Conservation (phyloP, 805 yeast species). For the Sugiyamaella floridensis region DNA sequence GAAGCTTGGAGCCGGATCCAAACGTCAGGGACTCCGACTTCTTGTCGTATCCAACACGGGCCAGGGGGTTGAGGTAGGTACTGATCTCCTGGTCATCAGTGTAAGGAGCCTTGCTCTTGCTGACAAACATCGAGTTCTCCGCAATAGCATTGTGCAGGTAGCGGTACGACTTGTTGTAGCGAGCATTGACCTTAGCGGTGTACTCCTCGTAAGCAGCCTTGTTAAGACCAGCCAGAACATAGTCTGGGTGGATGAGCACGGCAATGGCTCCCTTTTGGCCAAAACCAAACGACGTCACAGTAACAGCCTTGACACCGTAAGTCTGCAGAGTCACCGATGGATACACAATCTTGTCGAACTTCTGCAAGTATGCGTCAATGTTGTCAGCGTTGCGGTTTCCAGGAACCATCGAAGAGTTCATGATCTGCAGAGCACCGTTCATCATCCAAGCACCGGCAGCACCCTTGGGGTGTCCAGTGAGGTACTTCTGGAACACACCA, state of each 20-base stretch:
- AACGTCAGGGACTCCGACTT: constrained; percentile 30
- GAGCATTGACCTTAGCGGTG: constrained; percentile 57
- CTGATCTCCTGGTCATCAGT: constrained; percentile 76
- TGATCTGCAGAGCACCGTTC: constrained; percentile 93
- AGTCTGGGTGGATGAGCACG: constrained; percentile 84
- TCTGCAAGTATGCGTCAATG: constrained; percentile 74
- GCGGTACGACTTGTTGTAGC: constrained; percentile 87
- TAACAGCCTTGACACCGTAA: constrained; percentile 95
- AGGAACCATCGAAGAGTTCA: constrained; percentile 90
- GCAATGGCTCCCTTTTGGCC: constrained; percentile 99
- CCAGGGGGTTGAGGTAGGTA: constrained; percentile 95
- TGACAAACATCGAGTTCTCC: constrained; percentile 82
- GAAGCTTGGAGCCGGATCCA: constrained; percentile 21
- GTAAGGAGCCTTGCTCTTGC: constrained; percentile 93
- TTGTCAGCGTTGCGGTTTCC: constrained; percentile 99
- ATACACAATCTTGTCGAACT: constrained; percentile 82
- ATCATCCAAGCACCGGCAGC: constrained; percentile 99
- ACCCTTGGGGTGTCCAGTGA: constrained; percentile 99
- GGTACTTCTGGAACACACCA: constrained; percentile 97
- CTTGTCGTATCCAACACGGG: constrained; percentile 51
- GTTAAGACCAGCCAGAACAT: constrained; percentile 78
- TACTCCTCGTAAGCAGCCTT: constrained; percentile 65
- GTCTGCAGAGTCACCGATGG: constrained; percentile 92
- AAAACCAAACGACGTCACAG: constrained; percentile 96
- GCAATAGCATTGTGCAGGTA: constrained; percentile 94